phyloP scores from a whole-genome alignment of 371 early-diverging fungal genomes.

The Mucor indicus region DNA sequence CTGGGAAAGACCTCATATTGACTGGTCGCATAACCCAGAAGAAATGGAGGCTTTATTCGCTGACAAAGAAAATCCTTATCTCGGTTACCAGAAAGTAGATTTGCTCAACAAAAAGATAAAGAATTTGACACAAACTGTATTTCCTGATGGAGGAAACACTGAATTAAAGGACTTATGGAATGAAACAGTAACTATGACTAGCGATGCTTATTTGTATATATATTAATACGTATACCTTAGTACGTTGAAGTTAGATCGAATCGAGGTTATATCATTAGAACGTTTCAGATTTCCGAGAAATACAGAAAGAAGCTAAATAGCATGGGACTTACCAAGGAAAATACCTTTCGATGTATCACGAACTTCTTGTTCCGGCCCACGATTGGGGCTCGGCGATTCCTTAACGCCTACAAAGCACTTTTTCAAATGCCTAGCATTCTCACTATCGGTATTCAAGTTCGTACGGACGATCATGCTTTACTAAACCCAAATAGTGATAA shows the following conservation, averaged over 20 bases:
- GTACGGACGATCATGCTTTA: slow-evolving; percentile 43
- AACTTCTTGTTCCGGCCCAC: slow-evolving; percentile 49
- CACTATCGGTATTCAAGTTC: slow-evolving; percentile 41
- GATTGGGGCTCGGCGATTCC: slow-evolving; percentile 41
- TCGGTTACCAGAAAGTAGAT: slow-evolving; percentile 32
- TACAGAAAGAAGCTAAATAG: slow-evolving; percentile 24
- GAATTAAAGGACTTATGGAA: slow-evolving; percentile 44
- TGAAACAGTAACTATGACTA: slow-evolving; percentile 45
- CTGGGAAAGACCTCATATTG: slow-evolving; percentile 42
- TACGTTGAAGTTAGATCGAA: slow-evolving; percentile 42
- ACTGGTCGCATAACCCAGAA: slow-evolving; percentile 40
- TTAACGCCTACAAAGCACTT: slow-evolving; percentile 39
- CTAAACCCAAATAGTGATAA: slow-evolving; percentile 38
- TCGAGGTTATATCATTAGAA: slow-evolving; percentile 46
- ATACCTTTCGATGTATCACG: slow-evolving; percentile 41
- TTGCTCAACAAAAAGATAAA: slow-evolving; percentile 36
- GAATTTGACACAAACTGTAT: slow-evolving; percentile 18
- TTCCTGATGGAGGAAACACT: slow-evolving; percentile 40
- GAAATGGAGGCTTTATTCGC: slow-evolving; percentile 35
- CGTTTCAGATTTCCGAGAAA: slow-evolving; percentile 29
- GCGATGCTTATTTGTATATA: not conserved
- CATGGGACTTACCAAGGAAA: slow-evolving; percentile 42
- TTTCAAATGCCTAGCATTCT: slow-evolving; percentile 45
- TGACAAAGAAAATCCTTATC: slow-evolving; percentile 5
- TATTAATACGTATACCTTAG: slow-evolving; percentile 7